A percentile compares a stretch with the other conserved stretches of the same genome.
These are phyloP conservation scores for Gyrodon lividus DNA, from an alignment of 768 basidiomycete species.

Conservation along the genomic window DNA sequence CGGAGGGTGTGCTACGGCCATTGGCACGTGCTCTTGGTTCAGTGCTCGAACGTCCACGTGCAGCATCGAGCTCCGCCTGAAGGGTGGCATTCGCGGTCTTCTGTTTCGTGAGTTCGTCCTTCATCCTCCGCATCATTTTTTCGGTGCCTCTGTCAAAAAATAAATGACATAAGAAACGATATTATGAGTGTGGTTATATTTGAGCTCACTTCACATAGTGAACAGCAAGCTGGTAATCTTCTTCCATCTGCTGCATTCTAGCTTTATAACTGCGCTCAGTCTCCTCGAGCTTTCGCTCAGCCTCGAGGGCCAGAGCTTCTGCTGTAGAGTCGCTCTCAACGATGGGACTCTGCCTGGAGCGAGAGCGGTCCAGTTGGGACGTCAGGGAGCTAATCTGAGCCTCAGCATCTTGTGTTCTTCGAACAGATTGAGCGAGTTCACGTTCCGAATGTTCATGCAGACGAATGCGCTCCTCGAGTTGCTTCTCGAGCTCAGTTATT, in stretches of 20 bases:
- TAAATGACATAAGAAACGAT: constrained; percentile 13
- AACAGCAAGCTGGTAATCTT: constrained; percentile 94
- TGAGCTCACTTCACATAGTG: constrained; percentile 89
- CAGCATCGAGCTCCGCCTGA: constrained; percentile 78
- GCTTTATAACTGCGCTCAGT: constrained; percentile 75
- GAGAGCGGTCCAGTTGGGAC: constrained; percentile 63
- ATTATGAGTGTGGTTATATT: constrained; percentile 18
- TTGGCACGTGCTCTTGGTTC: constrained; percentile 58
- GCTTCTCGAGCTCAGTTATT: constrained; percentile 75
- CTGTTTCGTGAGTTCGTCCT: constrained; percentile 91
- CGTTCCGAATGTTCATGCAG: constrained; percentile 74
- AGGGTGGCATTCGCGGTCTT: constrained; percentile 77
- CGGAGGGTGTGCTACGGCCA: constrained; percentile 77
- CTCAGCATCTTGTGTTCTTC: constrained; percentile 74
- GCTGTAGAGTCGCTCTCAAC: constrained; percentile 36
- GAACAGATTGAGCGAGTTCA: constrained; percentile 64
- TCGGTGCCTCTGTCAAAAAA: constrained; percentile 75
- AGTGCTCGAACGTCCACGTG: constrained; percentile 57
- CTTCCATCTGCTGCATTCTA: constrained; percentile 85
- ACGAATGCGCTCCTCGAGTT: constrained; percentile 70
- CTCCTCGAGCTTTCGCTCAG: constrained; percentile 78
- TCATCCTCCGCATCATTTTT: constrained; percentile 96
- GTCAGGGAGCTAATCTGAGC: constrained; percentile 63
- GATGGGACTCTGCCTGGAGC: constrained; percentile 55
- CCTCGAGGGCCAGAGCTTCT: constrained; percentile 56